Conservation (phyloP, 2,329 filamentous ascomycete species). For the Elsinoe arachidis region DNA sequence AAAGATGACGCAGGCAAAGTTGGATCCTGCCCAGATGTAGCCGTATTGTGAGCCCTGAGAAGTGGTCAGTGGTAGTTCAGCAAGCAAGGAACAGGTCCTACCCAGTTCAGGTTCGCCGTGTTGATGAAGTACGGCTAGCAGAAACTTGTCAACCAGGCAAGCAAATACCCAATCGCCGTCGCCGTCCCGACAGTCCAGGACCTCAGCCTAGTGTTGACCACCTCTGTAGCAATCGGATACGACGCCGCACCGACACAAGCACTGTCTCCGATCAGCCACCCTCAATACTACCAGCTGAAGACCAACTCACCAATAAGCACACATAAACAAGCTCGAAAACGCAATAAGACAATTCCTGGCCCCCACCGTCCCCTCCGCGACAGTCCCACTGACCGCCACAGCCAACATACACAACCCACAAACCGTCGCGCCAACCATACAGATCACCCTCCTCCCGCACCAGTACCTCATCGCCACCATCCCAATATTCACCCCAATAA, state of each 20-base stretch:
- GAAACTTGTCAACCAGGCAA: conserved; percentile 49
- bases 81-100: conserved; percentile 21
- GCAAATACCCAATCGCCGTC: conserved; percentile 45
- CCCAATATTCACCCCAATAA: conserved; percentile 46
- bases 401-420: conserved; percentile 48
- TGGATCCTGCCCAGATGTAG: conserved; percentile 41
- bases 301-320: conserved; percentile 31
- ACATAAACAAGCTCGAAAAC: conserved; percentile 45
- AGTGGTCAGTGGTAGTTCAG: not conserved
- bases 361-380: conserved; percentile 19
- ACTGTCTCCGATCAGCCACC: conserved; percentile 28
- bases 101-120: conserved; percentile 44
- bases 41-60: conserved; percentile 41
- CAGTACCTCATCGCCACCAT: conserved; percentile 43
- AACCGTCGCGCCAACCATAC: conserved; percentile 41
- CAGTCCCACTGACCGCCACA: conserved; percentile 40
- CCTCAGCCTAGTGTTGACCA: conserved; percentile 33
- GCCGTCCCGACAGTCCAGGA: conserved; percentile 48
- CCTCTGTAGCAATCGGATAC: conserved; percentile 41
- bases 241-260: conserved; percentile 49
- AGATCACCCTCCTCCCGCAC: conserved; percentile 45
- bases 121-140: conserved; percentile 54
- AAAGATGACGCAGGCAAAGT: conserved; percentile 11
- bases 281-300: not conserved
- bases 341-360: conserved; percentile 43